These are phyloP conservation scores for Teunomyces panamensis DNA, from an alignment of 805 yeast species.

Conservation along the genomic window DNA sequence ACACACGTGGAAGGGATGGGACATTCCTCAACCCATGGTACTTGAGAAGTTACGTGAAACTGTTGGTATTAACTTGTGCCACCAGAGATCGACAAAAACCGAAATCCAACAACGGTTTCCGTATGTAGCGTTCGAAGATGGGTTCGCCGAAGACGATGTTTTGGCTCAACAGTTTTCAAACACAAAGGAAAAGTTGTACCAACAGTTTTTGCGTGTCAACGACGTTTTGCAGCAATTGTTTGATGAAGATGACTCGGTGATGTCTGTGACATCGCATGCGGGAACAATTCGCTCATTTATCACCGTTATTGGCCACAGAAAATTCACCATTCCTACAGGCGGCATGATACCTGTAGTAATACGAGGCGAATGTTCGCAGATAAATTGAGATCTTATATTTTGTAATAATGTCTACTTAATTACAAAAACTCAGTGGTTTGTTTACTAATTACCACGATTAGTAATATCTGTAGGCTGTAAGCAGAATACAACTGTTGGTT, in stretches of 20 bases:
- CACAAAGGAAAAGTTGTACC: slow-evolving; percentile 14
- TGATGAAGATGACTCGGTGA: slow-evolving; percentile 12
- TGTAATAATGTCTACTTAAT: background rate
- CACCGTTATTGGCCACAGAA: slow-evolving; percentile 26
- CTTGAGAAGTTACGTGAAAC: slow-evolving; percentile 23
- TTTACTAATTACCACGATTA: no score
- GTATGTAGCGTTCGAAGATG: slow-evolving; percentile 16
- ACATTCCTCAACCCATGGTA: slow-evolving; percentile 16
- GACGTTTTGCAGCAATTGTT: slow-evolving; percentile 20
- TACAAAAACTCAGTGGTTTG: no score
- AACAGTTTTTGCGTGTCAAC: slow-evolving; percentile 20
- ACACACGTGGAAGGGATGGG: slow-evolving; percentile 20
- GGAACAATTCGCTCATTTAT: slow-evolving; percentile 25
- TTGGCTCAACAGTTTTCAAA: slow-evolving; percentile 8
- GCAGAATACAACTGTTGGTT: no score
- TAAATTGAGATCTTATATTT: background rate
- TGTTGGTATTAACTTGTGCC: slow-evolving; percentile 24
- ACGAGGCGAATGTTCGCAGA: slow-evolving; percentile 13
- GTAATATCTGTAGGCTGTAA: no score
- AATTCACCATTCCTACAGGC: slow-evolving; percentile 27
- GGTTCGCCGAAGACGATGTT: slow-evolving; percentile 19
- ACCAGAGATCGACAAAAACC: slow-evolving; percentile 17
- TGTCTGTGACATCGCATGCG: slow-evolving; percentile 25
- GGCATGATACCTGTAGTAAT: slow-evolving; percentile 28
- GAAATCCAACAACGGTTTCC: slow-evolving; percentile 15